These are phyloP conservation scores for Sphagnurus paluster DNA, from an alignment of 1,284 basidiomycete genomes.

Conservation along the genomic window DNA sequence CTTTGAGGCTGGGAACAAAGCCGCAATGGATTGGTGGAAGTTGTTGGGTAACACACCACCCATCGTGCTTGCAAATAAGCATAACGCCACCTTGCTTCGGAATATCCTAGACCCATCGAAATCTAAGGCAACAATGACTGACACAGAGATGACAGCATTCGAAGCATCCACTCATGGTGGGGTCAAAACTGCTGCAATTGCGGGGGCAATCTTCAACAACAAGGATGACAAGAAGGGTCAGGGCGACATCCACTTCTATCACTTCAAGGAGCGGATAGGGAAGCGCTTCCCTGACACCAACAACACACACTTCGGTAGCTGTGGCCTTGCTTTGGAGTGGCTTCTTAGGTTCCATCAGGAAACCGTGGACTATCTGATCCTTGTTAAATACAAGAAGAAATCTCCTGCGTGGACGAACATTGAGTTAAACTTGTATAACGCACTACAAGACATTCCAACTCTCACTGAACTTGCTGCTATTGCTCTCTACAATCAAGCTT, in stretches of 20 bases:
- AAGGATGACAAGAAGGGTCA: slow-evolving; percentile 35
- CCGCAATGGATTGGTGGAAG: background rate
- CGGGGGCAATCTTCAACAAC: slow-evolving; percentile 32
- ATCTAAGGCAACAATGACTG: background rate
- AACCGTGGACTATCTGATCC: slow-evolving; percentile 24
- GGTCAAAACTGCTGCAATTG: slow-evolving; percentile 23
- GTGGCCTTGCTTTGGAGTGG: slow-evolving; percentile 25
- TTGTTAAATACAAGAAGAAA: slow-evolving; percentile 27
- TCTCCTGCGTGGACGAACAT: slow-evolving; percentile 28
- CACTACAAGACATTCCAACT: slow-evolving; percentile 32
- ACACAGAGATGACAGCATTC: background rate
- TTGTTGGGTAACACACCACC: background rate
- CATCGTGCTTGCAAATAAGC: background rate
- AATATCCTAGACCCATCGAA: background rate
- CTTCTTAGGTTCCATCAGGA: slow-evolving; percentile 17
- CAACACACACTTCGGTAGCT: slow-evolving; percentile 32
- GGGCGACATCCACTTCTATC: slow-evolving; percentile 23
- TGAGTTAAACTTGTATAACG: slow-evolving; percentile 34
- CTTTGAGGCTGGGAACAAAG: background rate
- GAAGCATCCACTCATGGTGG: background rate
- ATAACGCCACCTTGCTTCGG: background rate
- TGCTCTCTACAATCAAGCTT: slow-evolving; percentile 26
- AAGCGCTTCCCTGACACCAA: slow-evolving; percentile 28
- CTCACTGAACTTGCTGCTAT: slow-evolving; percentile 35
- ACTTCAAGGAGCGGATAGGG: slow-evolving; percentile 2